Percentiles rank a stretch among this genome's conserved stretches.
phyloP scores from a whole-genome alignment of 2,329 filamentous ascomycete genomes.

The Calycina marina region DNA sequence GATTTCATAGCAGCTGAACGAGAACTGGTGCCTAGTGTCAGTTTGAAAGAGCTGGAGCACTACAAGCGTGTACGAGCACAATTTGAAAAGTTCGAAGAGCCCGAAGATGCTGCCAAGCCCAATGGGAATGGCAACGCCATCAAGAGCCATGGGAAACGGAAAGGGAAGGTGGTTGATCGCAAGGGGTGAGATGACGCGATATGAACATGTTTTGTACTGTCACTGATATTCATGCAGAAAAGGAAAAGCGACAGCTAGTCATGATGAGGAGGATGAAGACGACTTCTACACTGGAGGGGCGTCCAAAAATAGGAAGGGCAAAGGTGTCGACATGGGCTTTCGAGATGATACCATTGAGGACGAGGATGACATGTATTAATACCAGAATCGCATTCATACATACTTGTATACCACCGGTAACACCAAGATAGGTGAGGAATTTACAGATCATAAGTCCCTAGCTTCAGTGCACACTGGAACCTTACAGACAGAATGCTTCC shows the following conservation, averaged over 20 bases:
- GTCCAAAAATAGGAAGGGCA: conserved; percentile 7
- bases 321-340: conserved; percentile 32
- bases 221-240: conserved; percentile 15
- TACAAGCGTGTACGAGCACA: conserved; percentile 71
- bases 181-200: conserved; percentile 7
- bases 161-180: conserved; percentile 9
- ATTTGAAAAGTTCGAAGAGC: conserved; percentile 54
- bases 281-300: conserved; percentile 9
- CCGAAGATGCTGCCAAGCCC: conserved; percentile 15
- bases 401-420: too few species aligned
- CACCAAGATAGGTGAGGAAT: too few species aligned
- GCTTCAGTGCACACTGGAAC: too few species aligned
- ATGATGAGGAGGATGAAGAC: conserved; percentile 23
- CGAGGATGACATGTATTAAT: conserved; percentile 24
- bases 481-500: too few species aligned
- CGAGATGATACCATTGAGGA: conserved; percentile 16
- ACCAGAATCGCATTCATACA: too few species aligned
- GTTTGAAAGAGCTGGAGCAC: conserved; percentile 78
- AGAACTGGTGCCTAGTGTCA: conserved; percentile 89
- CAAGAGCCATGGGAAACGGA: conserved; percentile 14
- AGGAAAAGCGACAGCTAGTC: conserved; percentile 24
- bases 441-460: too few species aligned
- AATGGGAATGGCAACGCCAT: conserved; percentile 6
- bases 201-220: neutral
- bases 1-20: conserved; percentile 72